These are phyloP conservation scores for Blepharisma stoltei DNA, from an alignment of 73 alveolate species.

Conservation along the genomic window DNA sequence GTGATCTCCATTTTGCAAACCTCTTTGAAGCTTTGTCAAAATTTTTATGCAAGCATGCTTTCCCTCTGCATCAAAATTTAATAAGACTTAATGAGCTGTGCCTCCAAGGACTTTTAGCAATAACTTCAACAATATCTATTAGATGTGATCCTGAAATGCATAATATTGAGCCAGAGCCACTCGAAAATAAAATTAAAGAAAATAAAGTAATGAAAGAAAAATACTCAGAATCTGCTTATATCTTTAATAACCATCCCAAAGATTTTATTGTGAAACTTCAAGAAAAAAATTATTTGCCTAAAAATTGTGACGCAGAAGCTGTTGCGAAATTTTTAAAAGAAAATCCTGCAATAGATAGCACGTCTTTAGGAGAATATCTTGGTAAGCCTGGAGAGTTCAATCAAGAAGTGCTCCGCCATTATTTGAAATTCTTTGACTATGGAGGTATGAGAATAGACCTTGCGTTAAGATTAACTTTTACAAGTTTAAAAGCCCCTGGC, in stretches of 20 bases:
- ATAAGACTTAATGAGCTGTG: constrained; percentile 14
- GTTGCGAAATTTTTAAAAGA: constrained; percentile 24
- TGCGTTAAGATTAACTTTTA: not conserved
- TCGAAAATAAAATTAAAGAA: not conserved
- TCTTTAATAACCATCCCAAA: constrained; percentile 16
- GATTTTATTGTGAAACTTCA: constrained; percentile 26
- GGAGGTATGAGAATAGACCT: constrained; percentile 1
- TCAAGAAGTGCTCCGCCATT: not conserved
- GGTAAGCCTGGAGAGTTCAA: not conserved
- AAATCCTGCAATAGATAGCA: constrained; percentile 18
- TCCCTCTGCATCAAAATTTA: not conserved
- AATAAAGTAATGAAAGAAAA: constrained; percentile 8
- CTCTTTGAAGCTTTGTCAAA: constrained; percentile 3
- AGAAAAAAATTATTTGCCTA: constrained; percentile 4
- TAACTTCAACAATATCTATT: constrained; percentile 8
- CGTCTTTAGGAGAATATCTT: not conserved
- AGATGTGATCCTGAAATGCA: constrained; percentile 21
- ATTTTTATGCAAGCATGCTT: constrained; percentile 24
- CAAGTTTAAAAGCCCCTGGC: not conserved
- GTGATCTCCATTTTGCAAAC: constrained; percentile 20
- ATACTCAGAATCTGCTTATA: not conserved
- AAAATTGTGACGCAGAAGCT: constrained; percentile 11
- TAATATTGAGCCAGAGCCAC: not conserved
- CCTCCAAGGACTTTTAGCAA: constrained; percentile 14
- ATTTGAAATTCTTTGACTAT: constrained; percentile 6